Evolutionary conservation across 2,329 filamentous ascomycete species (phyloP).

Genomic region (Knufia fluminis): DNA sequence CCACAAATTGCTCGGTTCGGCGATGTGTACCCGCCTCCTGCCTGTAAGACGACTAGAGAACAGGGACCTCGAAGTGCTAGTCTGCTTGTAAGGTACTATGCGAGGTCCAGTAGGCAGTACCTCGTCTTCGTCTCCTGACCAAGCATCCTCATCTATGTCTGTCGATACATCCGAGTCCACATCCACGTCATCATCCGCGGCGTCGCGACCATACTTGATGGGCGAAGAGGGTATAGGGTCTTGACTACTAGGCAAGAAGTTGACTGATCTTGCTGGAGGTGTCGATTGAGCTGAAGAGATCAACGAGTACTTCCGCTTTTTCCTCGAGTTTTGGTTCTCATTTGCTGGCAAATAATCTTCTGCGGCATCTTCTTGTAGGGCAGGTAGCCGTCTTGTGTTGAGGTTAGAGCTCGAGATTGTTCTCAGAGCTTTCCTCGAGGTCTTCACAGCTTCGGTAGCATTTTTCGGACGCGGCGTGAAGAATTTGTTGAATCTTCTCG

Average conservation of each 20-base stretch:
- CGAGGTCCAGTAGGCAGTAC: constrained; percentile 10
- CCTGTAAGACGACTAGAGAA: constrained; percentile 15
- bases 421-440: constrained; percentile 37
- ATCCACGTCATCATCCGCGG: constrained; percentile 3
- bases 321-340: constrained; percentile 24
- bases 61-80: constrained; percentile 12
- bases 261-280: constrained; percentile 14
- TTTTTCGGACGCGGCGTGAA: constrained; percentile 39
- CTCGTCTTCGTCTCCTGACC: constrained; percentile 9
- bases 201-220: not conserved
- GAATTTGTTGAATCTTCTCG: constrained; percentile 42
- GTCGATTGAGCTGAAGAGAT: constrained; percentile 42
- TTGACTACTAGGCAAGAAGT: constrained; percentile 15
- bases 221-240: constrained; percentile 4
- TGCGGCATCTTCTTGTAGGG: not conserved
- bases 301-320: constrained; percentile 39
- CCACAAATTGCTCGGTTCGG: constrained; percentile 32
- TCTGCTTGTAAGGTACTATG: constrained; percentile 13
- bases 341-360: constrained; percentile 26
- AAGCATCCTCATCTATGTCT: constrained; percentile 14
- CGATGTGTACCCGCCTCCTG: constrained; percentile 11
- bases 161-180: not conserved
- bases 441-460: constrained; percentile 29
- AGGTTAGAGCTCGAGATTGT: constrained; percentile 30
- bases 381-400: constrained; percentile 10